These are phyloP conservation scores for Eucalyptus tenuipes DNA, from an alignment of 345 rosid genomes.

Conservation along the genomic window DNA sequence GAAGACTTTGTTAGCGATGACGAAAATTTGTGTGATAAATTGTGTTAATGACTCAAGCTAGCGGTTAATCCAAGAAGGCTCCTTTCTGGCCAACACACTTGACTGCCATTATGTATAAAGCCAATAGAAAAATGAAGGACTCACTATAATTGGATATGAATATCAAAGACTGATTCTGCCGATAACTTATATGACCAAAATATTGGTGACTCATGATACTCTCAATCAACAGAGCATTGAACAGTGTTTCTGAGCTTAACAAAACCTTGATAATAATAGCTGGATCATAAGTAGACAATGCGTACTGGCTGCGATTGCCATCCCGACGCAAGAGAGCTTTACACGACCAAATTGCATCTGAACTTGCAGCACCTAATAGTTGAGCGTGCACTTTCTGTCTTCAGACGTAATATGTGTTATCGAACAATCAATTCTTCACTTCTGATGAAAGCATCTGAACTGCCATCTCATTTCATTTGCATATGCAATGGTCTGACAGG, in stretches of 20 bases:
- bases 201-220: not conserved
- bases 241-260: not conserved
- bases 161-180: not conserved
- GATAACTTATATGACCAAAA: not conserved
- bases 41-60: not conserved
- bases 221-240: not conserved
- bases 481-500: not conserved
- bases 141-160: not conserved
- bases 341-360: not conserved
- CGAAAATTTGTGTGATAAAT: not conserved
- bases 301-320: not conserved
- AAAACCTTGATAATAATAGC: not conserved
- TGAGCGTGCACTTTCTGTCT: not conserved
- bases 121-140: not conserved
- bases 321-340: not conserved
- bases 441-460: not conserved
- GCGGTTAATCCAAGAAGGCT: not conserved
- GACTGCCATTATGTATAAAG: not conserved
- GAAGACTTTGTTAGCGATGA: not conserved
- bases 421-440: not conserved
- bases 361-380: not conserved
- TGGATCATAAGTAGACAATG: not conserved
- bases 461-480: not conserved
- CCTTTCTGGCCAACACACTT: not conserved
- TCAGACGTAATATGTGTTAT: not conserved